Evolutionary conservation across 495 filamentous ascomycete genomes (phyloP), one percentile per base, ranked within the genome.

Genomic region (Clavariopsis aquatica): DNA sequence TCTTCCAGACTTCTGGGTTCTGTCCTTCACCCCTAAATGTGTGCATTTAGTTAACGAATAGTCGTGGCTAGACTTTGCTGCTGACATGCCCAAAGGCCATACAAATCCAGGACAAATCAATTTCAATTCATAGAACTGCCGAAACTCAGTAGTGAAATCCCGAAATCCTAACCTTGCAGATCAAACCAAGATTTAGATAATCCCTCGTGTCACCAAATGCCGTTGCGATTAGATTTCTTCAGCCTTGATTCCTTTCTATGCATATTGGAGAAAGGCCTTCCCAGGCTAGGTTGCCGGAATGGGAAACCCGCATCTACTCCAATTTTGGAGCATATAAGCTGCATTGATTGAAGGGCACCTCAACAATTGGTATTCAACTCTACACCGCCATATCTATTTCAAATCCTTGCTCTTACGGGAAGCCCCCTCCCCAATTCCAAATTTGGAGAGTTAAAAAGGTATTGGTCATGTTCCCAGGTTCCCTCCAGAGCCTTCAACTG

Each of bases 311-410:
- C 38, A 15, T 17, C 38, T 43, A 15, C 38, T 17, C 38, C 38
- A 49, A 49, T 49, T 49, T 49, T 49, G 47, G 47, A 49, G 38
- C n/a, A 49, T 5, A 24, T 49, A n/a, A 49, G 20, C 47, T 49
- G 15, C 47, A 27, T 23, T 24, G 12, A 34, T 34, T 34, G 31
- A 34, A 6, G 31, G 12, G 24, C 47, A 22, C 26, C 38, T 43
- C 38, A 10, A 43, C 38, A 43, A 43, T 17, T 2, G n/a, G 13
- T 17, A 3, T 3, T 10, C 13, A 17, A 43, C 38, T 43, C 9
- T n/a, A 43, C 38, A 43, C 31, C 31, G 31, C 31, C 31, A 34
- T 34, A n/a, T n/a, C n/a, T n/a, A n/a, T n/a, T n/a, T n/a, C n/a
- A n/a, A n/a, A n/a, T n/a, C n/a, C n/a, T n/a, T n/a, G n/a, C n/a